phyloP scores from a whole-genome alignment of 306 rosid species.

The Cucumis hystrix region DNA sequence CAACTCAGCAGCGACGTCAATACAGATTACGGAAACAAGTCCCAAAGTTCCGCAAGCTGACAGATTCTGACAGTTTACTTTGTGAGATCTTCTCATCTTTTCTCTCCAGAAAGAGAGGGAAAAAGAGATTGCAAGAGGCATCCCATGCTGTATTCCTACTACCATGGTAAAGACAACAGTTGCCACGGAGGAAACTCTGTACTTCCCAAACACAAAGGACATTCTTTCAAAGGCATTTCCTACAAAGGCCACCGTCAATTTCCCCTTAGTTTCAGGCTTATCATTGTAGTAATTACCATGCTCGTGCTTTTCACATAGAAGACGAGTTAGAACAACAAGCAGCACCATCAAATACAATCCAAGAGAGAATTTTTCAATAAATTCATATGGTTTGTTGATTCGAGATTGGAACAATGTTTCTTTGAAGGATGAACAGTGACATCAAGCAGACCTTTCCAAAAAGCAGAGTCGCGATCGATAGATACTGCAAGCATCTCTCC shows the following conservation, averaged over 20 bases:
- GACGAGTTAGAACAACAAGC: conserved; percentile 29
- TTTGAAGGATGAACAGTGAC: background rate
- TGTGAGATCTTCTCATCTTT: conserved; percentile 4
- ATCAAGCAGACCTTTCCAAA: conserved; percentile 8
- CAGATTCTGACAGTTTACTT: conserved; percentile 19
- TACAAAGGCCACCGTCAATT: conserved; percentile 20
- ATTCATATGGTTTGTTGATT: conserved; percentile 29
- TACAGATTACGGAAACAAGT: conserved; percentile 32
- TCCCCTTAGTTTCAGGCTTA: conserved; percentile 43
- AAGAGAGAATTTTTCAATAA: conserved; percentile 22
- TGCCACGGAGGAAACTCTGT: conserved; percentile 22
- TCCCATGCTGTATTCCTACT: conserved; percentile 44
- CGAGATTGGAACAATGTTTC: conserved; percentile 22
- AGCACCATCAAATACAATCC: conserved; percentile 19
- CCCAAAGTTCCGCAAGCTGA: conserved; percentile 60
- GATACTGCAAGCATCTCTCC: conserved; percentile 49
- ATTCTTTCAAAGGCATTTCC: conserved; percentile 19
- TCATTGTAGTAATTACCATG: conserved; percentile 22
- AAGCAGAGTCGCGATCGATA: conserved; percentile 5
- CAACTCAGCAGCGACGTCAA: conserved; percentile 31
- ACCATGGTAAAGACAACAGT: conserved; percentile 16
- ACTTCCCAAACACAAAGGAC: conserved; percentile 24
- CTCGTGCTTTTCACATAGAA: conserved; percentile 19
- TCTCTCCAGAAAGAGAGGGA: conserved; percentile 26
- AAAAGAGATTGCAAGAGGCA: conserved; percentile 31